Evolutionary conservation across 192 early-diverging fungal genomes (phyloP), one percentile per base, ranked within the genome.

Genomic region (Podila epicladia): DNA sequence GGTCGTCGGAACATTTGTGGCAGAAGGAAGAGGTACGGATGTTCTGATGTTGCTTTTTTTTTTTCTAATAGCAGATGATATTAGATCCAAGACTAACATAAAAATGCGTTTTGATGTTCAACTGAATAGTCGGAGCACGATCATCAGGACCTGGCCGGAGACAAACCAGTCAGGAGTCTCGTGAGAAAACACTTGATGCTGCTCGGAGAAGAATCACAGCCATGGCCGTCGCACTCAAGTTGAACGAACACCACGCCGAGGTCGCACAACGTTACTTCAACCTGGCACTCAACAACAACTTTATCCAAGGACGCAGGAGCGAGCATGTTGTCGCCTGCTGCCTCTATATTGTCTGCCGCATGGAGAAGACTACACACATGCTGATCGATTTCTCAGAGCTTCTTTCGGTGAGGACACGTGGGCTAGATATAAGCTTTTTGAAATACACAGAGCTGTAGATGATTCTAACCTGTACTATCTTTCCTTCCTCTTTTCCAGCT

Each of bases 321-420:
- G 82, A 87, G 24, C 87, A 93, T 65, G 94, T 99, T 26, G 93
- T 91, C 0, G 92, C 95, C 1, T 94, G 92, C 8, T 99, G 97
- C 77, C 90, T 97, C 7, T 99, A 99, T 67, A 94, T 97, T 71
- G 93, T 93, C 32, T 96, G 94, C 71, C 88, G 97, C 33, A 86
- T 74, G n/a, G 92, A 97, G 72, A 94, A 93, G 71, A 93, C 89
- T 8, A 88, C 92, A 12, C 91, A 94, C 71, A 96, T 99, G 95
- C 85, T 99, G 53, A 99, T 99, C 55, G 97, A 99, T 70, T 98
- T 99, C 69, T 90, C 96, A 2, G 97, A 98, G 71, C 83, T 95
- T 5, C 75, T 97, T 53, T 89, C 92, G 65, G 92, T 92, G 84
- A 59, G 61, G 61, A 50, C 9, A 37, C 15, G 5, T 0, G 22